Conservation (phyloP, 768 basidiomycete species). For the Phlegmacium glaucopus region DNA sequence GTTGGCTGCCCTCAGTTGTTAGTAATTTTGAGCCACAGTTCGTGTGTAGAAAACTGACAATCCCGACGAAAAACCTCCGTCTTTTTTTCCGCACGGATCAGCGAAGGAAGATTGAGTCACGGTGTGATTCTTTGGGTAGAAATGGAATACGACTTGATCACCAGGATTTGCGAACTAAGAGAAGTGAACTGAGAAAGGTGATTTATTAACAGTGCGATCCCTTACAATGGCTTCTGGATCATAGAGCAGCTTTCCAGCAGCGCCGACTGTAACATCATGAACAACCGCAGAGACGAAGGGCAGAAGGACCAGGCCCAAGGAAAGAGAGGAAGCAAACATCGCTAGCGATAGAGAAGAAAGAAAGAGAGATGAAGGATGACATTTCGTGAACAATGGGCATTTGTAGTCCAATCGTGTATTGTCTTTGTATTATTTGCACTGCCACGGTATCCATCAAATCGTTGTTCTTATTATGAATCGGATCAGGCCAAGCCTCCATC, state of each 20-base stretch:
- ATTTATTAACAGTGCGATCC: conserved; percentile 3
- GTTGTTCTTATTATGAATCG: too few relatives aligned
- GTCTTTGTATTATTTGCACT: too few relatives aligned
- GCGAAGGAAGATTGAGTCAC: conserved; percentile 50
- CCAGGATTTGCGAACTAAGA: conserved; percentile 43
- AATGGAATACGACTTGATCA: conserved; percentile 62
- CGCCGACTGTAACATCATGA: conserved; percentile 53
- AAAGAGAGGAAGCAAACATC: conserved; percentile 41
- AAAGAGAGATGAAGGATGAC: conserved; percentile 11
- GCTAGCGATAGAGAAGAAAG: conserved; percentile 33
- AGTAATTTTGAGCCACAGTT: conserved; percentile 1
- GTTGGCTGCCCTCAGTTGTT: conserved; percentile 33
- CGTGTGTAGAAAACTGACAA: conserved; percentile 39
- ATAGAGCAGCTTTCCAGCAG: conserved; percentile 38
- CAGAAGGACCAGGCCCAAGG: conserved; percentile 46
- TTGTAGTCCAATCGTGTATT: too few relatives aligned
- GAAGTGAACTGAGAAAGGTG: background rate
- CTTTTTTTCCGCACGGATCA: conserved; percentile 48
- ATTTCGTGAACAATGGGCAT: background rate
- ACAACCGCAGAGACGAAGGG: conserved; percentile 48
- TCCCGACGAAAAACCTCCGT: conserved; percentile 53
- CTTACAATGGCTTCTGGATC: conserved; percentile 53
- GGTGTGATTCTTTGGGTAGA: conserved; percentile 55
- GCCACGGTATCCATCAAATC: too few relatives aligned
- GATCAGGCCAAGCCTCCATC: too few relatives aligned